phyloP scores from a whole-genome alignment of 2,329 filamentous ascomycete species.

The Truncatella angustata region DNA sequence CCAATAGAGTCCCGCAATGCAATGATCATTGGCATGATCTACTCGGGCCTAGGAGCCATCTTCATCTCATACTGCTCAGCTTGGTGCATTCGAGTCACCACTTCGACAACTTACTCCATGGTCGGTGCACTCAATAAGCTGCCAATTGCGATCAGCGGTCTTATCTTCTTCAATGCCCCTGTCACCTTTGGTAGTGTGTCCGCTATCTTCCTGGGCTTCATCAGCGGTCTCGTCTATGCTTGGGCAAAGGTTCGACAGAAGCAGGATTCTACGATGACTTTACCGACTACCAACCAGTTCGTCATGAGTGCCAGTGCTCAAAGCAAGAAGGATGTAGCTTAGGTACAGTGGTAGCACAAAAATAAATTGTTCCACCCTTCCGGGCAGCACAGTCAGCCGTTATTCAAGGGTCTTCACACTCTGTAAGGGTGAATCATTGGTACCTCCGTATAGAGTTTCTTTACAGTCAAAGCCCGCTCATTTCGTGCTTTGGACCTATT shows the following conservation, averaged over 20 bases:
- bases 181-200: constrained; percentile 89
- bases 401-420: background rate
- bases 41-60: constrained; percentile 88
- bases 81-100: constrained; percentile 97
- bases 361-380: background rate
- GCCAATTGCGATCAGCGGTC: constrained; percentile 85
- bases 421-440: no score
- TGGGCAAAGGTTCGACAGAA: constrained; percentile 81
- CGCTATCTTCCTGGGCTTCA: constrained; percentile 85
- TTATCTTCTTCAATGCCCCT: constrained; percentile 92
- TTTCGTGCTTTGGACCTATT: no score
- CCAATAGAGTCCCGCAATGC: constrained; percentile 73
- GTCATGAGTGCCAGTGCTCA: constrained; percentile 58
- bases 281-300: constrained; percentile 66
- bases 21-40: constrained; percentile 84
- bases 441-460: no score
- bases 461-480: no score
- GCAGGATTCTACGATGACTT: constrained; percentile 59
- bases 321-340: constrained; percentile 4
- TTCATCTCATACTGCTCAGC: constrained; percentile 99
- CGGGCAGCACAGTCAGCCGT: background rate
- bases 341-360: background rate
- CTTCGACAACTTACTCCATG: constrained; percentile 99
- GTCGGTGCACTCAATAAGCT: constrained; percentile 99
- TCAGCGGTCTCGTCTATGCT: constrained; percentile 89